Evolutionary conservation across 192 early-diverging fungal species (phyloP), one percentile per base, ranked within the genome.

Genomic region (Linnemannia hyalina): DNA sequence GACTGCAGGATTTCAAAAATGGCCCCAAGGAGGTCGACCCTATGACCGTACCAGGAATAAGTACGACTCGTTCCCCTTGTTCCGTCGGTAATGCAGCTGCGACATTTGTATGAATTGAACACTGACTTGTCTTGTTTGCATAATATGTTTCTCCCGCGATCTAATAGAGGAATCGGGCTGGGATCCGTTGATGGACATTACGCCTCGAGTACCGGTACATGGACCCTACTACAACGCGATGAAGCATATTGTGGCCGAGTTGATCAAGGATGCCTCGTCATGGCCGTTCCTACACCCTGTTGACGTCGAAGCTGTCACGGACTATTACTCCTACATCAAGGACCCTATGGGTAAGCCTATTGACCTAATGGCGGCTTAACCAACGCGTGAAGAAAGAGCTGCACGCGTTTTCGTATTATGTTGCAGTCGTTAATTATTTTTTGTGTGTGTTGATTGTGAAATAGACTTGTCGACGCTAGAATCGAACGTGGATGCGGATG

Each of bases 251-350:
- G 93, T 96, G 2, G 87, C 92, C 55, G 96, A 96, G 76, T 91
- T 98, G 81, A 87, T 93, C 77, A 93, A 93, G 8, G 95, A 98
- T 88, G 86, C 92, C 0, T 90, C 92, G 35, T 92, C 97, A 11
- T 99, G 98, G 98, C 97, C 99, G 10, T 99, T 99, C 87, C 92
- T 92, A 77, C 93, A 96, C 52, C 97, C 98, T 15, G 99, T 99
- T 15, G 94, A 97, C 57, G 87, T 91, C 5, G 91, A 95, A 36
- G 95, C 96, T 41, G 98, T 99, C 1, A 92, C 96, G 4, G 97
- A 99, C 85, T 99, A 99, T 83, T 98, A 99, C 78, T 91, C 94
- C 10, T 95, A 99, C 44, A 97, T 99, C 87, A 98, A 94, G 72
- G 94, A 99, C 70, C 99, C 99, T 11, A 99, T 99, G 98, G 97